Base-by-base conservation (phyloP, 73 alveolate genomes). In the Tetrahymena thermophila region DNA sequence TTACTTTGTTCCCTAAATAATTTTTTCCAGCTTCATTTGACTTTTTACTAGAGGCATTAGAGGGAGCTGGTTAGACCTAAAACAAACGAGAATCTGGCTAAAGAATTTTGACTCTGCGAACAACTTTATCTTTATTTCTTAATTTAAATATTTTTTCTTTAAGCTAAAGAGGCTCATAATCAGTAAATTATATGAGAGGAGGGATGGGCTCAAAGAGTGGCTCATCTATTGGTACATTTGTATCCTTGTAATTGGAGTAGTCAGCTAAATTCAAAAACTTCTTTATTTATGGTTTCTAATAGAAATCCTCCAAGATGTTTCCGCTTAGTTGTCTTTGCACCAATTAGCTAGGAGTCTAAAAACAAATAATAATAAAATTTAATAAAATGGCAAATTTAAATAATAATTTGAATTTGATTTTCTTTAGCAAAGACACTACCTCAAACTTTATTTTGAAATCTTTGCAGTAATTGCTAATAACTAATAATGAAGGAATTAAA, bases 181-280 rank as follows among this genome's bases (percentile, higher is more conserved):
- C 99, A 94, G 99, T 98, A 94, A 99, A 99, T 96, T 98, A 97
- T 85, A 99, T 99, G 96, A 98, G 99, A 35, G 99, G 98, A 16
- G 99, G 99, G 84, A 97, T 98, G 42, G 99, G 99, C 94, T 98
- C 98, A 96, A 99, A 99, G 37, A 99, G 97, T 17, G 99, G 99
- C 96, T 99, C 99, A 93, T 99, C 99, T 35, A 99, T 99, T 58
- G 99, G 97, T 84, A 99, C 99, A 28, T 98, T 97, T 89, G 99
- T 98, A 56, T 98, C 99, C 85, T 99, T 97, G 97, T 99, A 98
- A 43, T 96, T 97, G 94, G 99, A 98, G 97, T 96, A 97, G 94
- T 99, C 99, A 14, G 99, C 99, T 56, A 99, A 97, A 97, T 99
- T 99, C 97, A 98, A 96, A 97, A 98, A 98, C 98, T 99, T 98